Evolutionary conservation across 1,284 basidiomycete genomes (phyloP).

Genomic region (Hypsizygus ulmarius): DNA sequence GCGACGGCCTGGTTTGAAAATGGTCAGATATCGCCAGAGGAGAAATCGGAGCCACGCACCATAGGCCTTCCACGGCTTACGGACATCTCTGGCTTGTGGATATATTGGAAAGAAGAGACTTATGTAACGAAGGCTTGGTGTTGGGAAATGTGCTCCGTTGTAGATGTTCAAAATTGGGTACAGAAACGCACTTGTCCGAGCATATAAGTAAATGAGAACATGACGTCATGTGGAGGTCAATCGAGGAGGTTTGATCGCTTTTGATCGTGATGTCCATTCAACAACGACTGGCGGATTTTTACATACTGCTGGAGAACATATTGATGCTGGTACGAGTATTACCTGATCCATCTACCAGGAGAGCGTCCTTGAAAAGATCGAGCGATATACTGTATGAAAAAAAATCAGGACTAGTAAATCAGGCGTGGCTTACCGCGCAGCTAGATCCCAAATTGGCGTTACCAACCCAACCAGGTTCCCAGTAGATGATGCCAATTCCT

Average conservation of each 20-base stretch:
- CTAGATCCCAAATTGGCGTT: conserved; percentile 54
- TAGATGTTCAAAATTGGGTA: too few species aligned
- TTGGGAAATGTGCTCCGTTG: too few species aligned
- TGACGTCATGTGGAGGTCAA: too few species aligned
- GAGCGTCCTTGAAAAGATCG: conserved; percentile 29
- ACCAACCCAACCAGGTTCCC: conserved; percentile 66
- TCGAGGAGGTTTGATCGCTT: too few species aligned
- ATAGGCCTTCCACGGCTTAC: conserved; percentile 25
- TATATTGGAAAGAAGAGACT: too few species aligned
- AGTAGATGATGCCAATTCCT: conserved; percentile 51
- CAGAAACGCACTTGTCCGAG: too few species aligned
- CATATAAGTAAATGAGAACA: too few species aligned
- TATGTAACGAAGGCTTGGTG: too few species aligned
- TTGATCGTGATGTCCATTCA: too few species aligned
- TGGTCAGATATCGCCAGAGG: not conserved
- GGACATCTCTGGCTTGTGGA: too few species aligned
- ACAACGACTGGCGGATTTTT: conserved; percentile 5
- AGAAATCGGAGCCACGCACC: conserved; percentile 16
- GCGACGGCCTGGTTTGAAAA: conserved; percentile 27
- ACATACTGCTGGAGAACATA: conserved; percentile 36
- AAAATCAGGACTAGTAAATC: not conserved
- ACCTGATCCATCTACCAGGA: conserved; percentile 37
- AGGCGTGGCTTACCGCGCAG: conserved; percentile 45
- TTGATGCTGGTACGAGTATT: conserved; percentile 34
- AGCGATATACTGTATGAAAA: not conserved